Percentiles rank a stretch among this genome's conserved stretches.
These are phyloP conservation scores for Petasospora fabianii DNA, from an alignment of 1,139 yeast species.

Conservation along the genomic window DNA sequence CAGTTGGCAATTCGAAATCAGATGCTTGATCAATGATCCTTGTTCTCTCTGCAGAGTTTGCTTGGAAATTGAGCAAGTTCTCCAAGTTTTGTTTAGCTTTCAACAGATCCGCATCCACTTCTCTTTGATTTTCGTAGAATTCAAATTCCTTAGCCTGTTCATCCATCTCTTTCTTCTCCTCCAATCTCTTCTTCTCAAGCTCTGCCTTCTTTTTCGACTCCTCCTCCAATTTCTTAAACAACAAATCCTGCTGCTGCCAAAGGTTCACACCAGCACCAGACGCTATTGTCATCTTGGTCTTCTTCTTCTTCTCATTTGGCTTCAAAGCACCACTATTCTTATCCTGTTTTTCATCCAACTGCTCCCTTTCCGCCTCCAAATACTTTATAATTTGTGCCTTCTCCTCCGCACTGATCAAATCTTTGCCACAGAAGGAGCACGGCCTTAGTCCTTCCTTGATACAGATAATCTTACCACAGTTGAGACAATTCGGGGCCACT, in stretches of 20 bases:
- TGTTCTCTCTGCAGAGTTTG: conserved; percentile 84
- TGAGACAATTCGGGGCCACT: conserved; percentile 87
- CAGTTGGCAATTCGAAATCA: conserved; percentile 65
- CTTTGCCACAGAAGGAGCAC: conserved; percentile 78
- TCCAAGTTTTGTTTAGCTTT: conserved; percentile 73
- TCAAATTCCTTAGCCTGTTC: conserved; percentile 39
- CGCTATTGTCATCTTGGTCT: conserved; percentile 40
- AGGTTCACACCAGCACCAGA: conserved; percentile 60
- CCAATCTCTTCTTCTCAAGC: conserved; percentile 30
- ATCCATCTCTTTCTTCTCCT: conserved; percentile 39
- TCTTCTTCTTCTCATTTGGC: conserved; percentile 13
- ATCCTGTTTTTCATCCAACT: conserved; percentile 28
- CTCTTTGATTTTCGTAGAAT: conserved; percentile 33
- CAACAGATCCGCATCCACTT: conserved; percentile 49
- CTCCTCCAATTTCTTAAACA: conserved; percentile 49
- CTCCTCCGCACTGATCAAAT: conserved; percentile 59
- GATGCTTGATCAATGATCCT: conserved; percentile 90
- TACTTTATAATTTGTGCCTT: conserved; percentile 52
- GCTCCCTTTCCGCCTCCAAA: conserved; percentile 47
- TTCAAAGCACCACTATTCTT: neutral
- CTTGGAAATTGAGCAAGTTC: conserved; percentile 74
- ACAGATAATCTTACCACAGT: conserved; percentile 94
- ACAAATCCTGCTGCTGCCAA: conserved; percentile 64
- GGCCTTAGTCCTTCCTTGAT: conserved; percentile 83
- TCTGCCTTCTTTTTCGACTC: conserved; percentile 32